phyloP scores from a whole-genome alignment of 805 yeast genomes.

The Myxozyma monticola region DNA sequence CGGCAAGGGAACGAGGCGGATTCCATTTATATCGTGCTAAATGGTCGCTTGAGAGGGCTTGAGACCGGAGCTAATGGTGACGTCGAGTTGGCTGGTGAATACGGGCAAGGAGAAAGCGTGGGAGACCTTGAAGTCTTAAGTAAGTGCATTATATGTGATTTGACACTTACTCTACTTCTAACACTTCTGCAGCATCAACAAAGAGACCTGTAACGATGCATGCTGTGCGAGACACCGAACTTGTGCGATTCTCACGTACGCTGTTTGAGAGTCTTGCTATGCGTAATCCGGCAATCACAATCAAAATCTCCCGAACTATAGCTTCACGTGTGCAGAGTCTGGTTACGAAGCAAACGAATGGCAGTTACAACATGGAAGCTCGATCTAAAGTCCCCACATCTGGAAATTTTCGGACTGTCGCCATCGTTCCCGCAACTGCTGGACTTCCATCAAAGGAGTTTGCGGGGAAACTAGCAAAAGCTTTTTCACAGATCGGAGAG shows the following conservation, averaged over 20 bases:
- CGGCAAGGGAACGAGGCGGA: slow-evolving; percentile 84
- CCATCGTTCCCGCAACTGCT: slow-evolving; percentile 73
- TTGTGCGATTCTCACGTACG: slow-evolving; percentile 88
- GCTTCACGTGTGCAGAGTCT: slow-evolving; percentile 52
- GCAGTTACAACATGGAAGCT: not conserved
- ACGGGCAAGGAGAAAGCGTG: slow-evolving; percentile 90
- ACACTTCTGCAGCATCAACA: slow-evolving; percentile 45
- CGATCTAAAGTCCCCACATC: slow-evolving; percentile 10
- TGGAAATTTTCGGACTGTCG: slow-evolving; percentile 69
- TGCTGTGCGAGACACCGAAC: slow-evolving; percentile 90
- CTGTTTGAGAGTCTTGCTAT: slow-evolving; percentile 81
- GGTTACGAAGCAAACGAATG: slow-evolving; percentile 20
- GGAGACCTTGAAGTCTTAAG: slow-evolving; percentile 95
- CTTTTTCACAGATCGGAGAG: slow-evolving; percentile 70
- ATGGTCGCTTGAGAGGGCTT: slow-evolving; percentile 80
- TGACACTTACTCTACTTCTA: not conserved
- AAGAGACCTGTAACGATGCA: slow-evolving; percentile 67
- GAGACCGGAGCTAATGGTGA: slow-evolving; percentile 25
- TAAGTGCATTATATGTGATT: slow-evolving; percentile 34
- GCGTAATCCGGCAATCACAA: slow-evolving; percentile 85
- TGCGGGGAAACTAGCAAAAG: slow-evolving; percentile 69
- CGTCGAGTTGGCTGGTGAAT: slow-evolving; percentile 58
- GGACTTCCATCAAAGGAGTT: slow-evolving; percentile 88
- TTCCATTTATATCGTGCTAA: slow-evolving; percentile 84
- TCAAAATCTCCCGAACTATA: slow-evolving; percentile 82